Evolutionary conservation across 2,329 filamentous ascomycete species (phyloP), one percentile per base, ranked within the genome.

Genomic region (Ophiostoma tasmaniense): DNA sequence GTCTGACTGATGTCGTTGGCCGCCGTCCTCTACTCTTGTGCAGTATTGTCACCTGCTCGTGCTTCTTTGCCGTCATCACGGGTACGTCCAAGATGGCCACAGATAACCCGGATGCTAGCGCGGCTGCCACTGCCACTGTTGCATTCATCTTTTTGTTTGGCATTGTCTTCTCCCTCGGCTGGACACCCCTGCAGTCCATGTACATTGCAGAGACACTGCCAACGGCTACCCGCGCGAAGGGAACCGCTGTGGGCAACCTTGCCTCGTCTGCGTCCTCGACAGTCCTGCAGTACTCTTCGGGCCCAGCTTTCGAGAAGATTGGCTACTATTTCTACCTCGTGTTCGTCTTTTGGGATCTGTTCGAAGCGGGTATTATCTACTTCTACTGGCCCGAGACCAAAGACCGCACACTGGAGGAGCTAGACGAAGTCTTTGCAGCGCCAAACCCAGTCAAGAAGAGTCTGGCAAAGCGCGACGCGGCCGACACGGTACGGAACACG

Each of bases 1-100:
- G 81, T 17, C 78, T 88, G 66, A 84, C 85, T 1, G 86, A 88
- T 52, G 80, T 80, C 1, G 70, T 87, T 6, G 85, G 86, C n/a
- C 84, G 87, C 50, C 83, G 87, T 2, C 83, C 84, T 0, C 76
- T 86, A 8, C 75, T 86, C 22, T 75, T 86, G 3, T 80, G 79
- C 74, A 79, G 80, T 3, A 82, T 81, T 55, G 74, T 82, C 13
- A 82, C 80, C 71, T 79, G 78, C 66, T 81, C 80, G 0, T 72
- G 77, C 70, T 83, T 81, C 73, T 84, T 84, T 66, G 81, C 80
- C 45, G 76, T 82, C 72, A 80, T 84, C 66, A 83, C 81, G 0
- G 81, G 81, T 1, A 83, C 81, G 0, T 80, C 79, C 71, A 83
- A 83, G 72, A 65, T 81, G 35, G 77, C 80, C 0, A 79, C 2